These are phyloP conservation scores for Cyanidiococcus yangmingshanensis DNA, from an alignment of 23 red algal genomes.

Conservation along the genomic window DNA sequence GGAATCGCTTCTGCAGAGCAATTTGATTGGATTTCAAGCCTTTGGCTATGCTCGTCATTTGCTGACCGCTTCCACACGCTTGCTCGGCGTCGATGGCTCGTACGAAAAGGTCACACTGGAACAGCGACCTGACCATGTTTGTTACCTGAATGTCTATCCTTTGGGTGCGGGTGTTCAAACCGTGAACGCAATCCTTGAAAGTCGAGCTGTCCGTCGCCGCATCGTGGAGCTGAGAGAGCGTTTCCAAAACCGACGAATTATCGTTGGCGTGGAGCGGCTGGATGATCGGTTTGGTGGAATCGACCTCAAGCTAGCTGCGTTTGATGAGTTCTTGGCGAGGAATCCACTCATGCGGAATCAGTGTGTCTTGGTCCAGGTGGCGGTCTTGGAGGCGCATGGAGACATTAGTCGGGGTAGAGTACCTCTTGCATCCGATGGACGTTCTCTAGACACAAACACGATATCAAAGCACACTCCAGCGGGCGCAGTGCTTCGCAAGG, in stretches of 20 bases:
- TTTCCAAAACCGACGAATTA: constrained; percentile 44
- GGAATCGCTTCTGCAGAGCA: constrained; percentile 43
- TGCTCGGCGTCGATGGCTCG: constrained; percentile 56
- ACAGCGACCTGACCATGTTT: constrained; percentile 32
- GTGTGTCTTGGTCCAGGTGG: constrained; percentile 63
- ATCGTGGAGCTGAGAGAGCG: constrained; percentile 41
- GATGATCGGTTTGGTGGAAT: constrained; percentile 87
- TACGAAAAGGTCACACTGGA: constrained; percentile 53
- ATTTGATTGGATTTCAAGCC: constrained; percentile 69
- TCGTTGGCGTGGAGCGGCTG: constrained; percentile 73
- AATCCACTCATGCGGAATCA: constrained; percentile 30
- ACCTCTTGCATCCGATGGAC: too few relatives aligned
- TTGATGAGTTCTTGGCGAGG: constrained; percentile 63
- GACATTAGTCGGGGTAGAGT: neutral
- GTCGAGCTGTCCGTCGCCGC: constrained; percentile 36
- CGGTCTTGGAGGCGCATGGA: neutral
- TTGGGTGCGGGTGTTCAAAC: constrained; percentile 43
- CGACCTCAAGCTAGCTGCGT: constrained; percentile 61
- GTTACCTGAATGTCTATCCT: constrained; percentile 78
- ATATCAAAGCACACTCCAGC: too few relatives aligned
- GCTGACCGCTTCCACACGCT: constrained; percentile 33
- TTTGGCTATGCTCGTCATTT: constrained; percentile 64
- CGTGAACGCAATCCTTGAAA: constrained; percentile 32
- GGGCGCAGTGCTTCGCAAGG: too few relatives aligned
- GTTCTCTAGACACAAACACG: too few relatives aligned